Evolutionary conservation across 2,329 filamentous ascomycete genomes (phyloP).

Genomic region (Fusarium redolens): DNA sequence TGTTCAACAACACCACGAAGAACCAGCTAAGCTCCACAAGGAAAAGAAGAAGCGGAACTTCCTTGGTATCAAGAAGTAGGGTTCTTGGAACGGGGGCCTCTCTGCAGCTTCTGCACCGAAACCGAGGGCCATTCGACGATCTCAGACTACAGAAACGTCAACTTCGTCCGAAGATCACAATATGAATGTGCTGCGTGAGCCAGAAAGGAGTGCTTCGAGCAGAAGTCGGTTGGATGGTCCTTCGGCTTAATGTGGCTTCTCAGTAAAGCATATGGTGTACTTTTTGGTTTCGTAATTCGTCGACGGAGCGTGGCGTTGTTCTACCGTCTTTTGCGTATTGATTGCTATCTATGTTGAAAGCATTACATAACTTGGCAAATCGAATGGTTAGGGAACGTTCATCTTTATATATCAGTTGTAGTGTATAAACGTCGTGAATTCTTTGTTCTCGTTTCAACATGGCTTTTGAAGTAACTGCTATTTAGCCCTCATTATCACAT

Average conservation of each 20-base stretch:
- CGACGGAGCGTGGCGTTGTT: conserved; percentile 38
- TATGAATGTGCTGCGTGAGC: neutral
- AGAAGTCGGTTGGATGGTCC: neutral
- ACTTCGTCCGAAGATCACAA: conserved; percentile 19
- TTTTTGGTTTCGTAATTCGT: conserved; percentile 25
- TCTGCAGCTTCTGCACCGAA: conserved; percentile 18
- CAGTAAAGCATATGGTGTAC: conserved; percentile 5
- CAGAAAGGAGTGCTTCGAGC: conserved; percentile 11
- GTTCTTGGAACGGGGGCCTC: conserved; percentile 43
- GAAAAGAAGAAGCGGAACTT: conserved; percentile 72
- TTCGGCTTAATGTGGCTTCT: neutral
- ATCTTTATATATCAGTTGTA: conserved; percentile 23
- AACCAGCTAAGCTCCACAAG: conserved; percentile 61
- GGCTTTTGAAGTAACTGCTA: neutral
- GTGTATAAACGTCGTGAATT: conserved; percentile 26
- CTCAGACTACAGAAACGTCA: conserved; percentile 26
- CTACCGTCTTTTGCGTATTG: conserved; percentile 19
- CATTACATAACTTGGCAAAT: conserved; percentile 1
- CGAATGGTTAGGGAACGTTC: neutral
- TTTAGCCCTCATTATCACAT: neutral
- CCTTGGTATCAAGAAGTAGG: conserved; percentile 69
- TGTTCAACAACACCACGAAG: conserved; percentile 34
- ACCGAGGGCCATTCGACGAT: conserved; percentile 16
- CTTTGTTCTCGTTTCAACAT: neutral
- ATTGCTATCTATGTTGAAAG: conserved; percentile 12